A percentile compares a stretch with the other conserved stretches of the same genome.
Conservation (phyloP, 495 filamentous ascomycete species). For the Hypoxylon trugodes region DNA sequence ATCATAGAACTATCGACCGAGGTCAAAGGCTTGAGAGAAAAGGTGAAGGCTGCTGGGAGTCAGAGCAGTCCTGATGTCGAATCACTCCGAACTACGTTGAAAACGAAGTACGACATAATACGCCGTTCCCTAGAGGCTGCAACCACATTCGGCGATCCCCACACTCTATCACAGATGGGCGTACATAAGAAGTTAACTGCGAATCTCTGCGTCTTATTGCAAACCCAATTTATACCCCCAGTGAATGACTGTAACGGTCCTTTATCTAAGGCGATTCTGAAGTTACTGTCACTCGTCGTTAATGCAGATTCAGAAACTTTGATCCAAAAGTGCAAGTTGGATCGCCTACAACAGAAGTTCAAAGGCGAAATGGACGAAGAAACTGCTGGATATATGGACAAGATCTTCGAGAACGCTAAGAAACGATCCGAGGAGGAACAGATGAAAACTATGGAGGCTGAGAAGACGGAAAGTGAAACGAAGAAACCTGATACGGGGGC, state of each 20-base stretch:
- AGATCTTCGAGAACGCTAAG: constrained; percentile 58
- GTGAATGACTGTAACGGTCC: constrained; percentile 70
- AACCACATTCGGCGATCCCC: constrained; percentile 32
- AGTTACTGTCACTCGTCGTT: constrained; percentile 69
- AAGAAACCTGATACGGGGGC: constrained; percentile 15
- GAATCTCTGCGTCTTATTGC: constrained; percentile 68
- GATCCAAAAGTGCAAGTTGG: constrained; percentile 72
- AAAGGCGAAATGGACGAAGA: constrained; percentile 72
- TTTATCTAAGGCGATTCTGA: constrained; percentile 70
- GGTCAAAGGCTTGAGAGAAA: constrained; percentile 63
- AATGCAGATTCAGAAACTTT: constrained; percentile 29
- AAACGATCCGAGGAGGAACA: constrained; percentile 60
- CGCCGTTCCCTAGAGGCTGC: constrained; percentile 49
- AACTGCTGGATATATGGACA: constrained; percentile 56
- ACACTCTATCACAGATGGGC: constrained; percentile 32
- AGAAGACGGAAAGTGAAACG: constrained; percentile 4
- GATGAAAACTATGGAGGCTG: constrained; percentile 14
- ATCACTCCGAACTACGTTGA: constrained; percentile 27
- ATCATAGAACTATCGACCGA: constrained; percentile 65
- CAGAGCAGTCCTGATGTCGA: constrained; percentile 45
- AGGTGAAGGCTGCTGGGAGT: constrained; percentile 59
- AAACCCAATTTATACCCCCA: constrained; percentile 72
- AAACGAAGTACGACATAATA: constrained; percentile 30
- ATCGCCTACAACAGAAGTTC: constrained; percentile 68
- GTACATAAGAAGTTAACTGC: constrained; percentile 51